Evolutionary conservation across 2,329 filamentous ascomycete genomes (phyloP).

Genomic region (Chaetomium strumarium): DNA sequence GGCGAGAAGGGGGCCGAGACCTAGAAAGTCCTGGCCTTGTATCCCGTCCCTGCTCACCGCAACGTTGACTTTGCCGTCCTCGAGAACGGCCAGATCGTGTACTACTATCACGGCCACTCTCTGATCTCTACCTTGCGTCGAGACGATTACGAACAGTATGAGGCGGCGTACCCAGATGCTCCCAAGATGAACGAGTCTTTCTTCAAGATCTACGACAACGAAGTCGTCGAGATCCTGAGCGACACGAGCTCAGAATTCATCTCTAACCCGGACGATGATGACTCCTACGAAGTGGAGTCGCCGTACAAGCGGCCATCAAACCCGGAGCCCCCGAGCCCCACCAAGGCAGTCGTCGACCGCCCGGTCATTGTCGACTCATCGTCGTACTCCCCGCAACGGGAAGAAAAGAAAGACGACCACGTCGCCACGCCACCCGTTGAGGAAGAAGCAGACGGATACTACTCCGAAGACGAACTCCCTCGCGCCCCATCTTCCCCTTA

Average conservation of each 20-base stretch:
- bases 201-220: background rate
- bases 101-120: background rate
- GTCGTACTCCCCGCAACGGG: too few species aligned
- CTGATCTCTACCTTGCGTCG: background rate
- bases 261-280: background rate
- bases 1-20: background rate
- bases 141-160: background rate
- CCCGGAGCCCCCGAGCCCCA: background rate
- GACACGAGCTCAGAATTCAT: conserved; percentile 5
- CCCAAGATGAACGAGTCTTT: background rate
- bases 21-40: conserved; percentile 3
- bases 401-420: background rate
- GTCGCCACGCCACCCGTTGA: background rate
- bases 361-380: too few species aligned
- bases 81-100: background rate
- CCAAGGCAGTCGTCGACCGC: background rate
- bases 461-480: background rate
- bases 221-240: background rate
- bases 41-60: background rate
- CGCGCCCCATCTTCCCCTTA: background rate
- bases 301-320: background rate
- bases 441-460: background rate
- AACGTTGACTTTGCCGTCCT: background rate
- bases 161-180: background rate
- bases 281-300: background rate